Evolutionary conservation across 148 eudicot genomes (phyloP).

Genomic region (Nepenthes mirabilis): DNA sequence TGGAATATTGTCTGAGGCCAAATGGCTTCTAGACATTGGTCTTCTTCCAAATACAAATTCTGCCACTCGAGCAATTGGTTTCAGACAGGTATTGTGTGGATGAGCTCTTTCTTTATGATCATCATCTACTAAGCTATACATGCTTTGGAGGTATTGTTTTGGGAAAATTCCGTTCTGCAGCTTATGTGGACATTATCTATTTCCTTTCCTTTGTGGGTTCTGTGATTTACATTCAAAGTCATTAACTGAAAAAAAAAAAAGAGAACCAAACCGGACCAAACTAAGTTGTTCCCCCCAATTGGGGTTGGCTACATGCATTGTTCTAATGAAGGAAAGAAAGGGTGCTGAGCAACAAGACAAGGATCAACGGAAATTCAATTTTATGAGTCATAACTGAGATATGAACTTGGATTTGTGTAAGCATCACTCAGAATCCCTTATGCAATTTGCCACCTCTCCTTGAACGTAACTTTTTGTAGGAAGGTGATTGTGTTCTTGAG

Average conservation of each 20-base stretch:
- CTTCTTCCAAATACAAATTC: slow-evolving; percentile 90
- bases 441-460: too few relatives aligned
- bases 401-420: not conserved
- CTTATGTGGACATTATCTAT: not conserved
- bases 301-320: too few relatives aligned
- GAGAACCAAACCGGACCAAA: too few relatives aligned
- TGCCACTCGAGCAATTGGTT: slow-evolving; percentile 96
- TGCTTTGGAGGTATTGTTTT: not conserved
- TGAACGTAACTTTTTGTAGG: too few relatives aligned
- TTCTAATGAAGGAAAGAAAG: too few relatives aligned
- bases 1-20: slow-evolving; percentile 78
- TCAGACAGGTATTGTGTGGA: slow-evolving; percentile 52
- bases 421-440: too few relatives aligned
- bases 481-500: too few relatives aligned
- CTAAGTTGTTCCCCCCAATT: too few relatives aligned
- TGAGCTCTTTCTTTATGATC: too few relatives aligned
- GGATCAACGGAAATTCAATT: not conserved
- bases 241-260: too few relatives aligned
- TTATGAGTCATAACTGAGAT: not conserved
- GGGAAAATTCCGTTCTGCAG: not conserved
- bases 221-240: too few relatives aligned
- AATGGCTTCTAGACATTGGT: slow-evolving; percentile 89
- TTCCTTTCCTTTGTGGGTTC: not conserved
- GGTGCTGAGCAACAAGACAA: not conserved
- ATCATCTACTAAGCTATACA: too few relatives aligned